Conservation (phyloP, 352 stramenopile species). For the Halophytophthora polymorphica region DNA sequence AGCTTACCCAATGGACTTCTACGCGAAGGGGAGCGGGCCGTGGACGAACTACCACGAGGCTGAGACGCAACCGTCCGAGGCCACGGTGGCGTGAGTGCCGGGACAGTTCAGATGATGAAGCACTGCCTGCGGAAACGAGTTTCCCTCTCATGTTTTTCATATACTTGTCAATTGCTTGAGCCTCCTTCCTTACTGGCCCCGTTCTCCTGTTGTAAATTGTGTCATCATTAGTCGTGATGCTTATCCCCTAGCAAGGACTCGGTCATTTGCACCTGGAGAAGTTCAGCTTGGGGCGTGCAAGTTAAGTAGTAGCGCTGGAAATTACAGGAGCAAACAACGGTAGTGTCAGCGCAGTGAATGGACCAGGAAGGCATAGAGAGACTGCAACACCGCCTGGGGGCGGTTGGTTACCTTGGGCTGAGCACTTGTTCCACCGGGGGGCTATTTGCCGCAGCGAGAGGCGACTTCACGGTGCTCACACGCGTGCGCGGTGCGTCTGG, state of each 20-base stretch:
- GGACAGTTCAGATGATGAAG: not conserved
- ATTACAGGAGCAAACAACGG: no score
- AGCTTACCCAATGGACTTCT: constrained; percentile 99
- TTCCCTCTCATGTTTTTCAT: constrained; percentile 14
- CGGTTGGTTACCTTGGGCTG: constrained; percentile 38
- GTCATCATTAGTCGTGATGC: constrained; percentile 9
- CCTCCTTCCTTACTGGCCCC: constrained; percentile 5
- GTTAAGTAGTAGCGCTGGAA: no score
- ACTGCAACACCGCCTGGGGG: not conserved
- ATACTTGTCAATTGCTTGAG: constrained; percentile 24
- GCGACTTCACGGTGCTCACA: constrained; percentile 11
- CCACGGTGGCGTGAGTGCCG: not conserved
- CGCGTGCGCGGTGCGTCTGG: constrained; percentile 33
- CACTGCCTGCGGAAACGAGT: constrained; percentile 7
- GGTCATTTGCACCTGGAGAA: no score
- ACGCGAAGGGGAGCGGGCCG: constrained; percentile 92
- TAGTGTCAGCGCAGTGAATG: no score
- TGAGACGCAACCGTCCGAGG: constrained; percentile 21
- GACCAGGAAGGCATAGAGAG: no score
- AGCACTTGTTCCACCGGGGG: constrained; percentile 39
- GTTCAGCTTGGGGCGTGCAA: no score
- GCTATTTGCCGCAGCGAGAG: constrained; percentile 14
- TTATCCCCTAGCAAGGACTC: not conserved
- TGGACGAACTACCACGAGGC: constrained; percentile 97
- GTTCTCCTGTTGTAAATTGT: constrained; percentile 17